Conservation (phyloP, 2,329 filamentous ascomycete genomes). For the Verticillium tricorpus region DNA sequence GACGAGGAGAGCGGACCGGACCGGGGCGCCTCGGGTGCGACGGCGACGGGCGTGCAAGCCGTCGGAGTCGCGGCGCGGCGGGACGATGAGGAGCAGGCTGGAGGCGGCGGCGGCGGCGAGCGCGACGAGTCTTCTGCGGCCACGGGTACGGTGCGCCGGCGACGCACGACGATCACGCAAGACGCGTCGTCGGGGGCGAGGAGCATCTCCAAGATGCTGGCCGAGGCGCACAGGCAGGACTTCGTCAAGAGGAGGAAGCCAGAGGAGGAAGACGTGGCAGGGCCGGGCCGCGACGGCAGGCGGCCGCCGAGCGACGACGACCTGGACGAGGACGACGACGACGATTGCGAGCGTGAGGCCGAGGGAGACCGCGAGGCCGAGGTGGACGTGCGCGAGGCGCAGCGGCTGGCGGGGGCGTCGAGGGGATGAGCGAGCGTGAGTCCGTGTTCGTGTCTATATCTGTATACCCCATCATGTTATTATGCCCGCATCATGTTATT, state of each 20-base stretch:
- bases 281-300: conserved; percentile 15
- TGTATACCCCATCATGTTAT: too few species aligned
- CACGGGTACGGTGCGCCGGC: conserved; percentile 9
- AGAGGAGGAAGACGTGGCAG: conserved; percentile 17
- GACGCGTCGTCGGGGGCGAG: conserved; percentile 13
- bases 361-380: conserved; percentile 11
- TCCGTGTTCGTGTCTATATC: too few species aligned
- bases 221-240: conserved; percentile 82
- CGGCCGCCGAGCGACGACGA: conserved; percentile 19
- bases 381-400: neutral
- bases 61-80: neutral
- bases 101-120: neutral
- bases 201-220: conserved; percentile 60
- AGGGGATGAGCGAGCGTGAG: neutral
- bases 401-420: neutral
- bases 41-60: conserved; percentile 4
- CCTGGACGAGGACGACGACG: conserved; percentile 28
- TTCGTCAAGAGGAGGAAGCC: conserved; percentile 72
- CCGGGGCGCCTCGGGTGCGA: neutral
- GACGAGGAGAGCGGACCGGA: conserved; percentile 13
- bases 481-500: too few species aligned
- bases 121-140: neutral
- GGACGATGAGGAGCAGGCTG: conserved; percentile 7
- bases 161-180: conserved; percentile 13
- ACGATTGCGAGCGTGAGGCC: conserved; percentile 23